phyloP scores from a whole-genome alignment of 306 rosid species.

The Gynostemma pentaphyllum region DNA sequence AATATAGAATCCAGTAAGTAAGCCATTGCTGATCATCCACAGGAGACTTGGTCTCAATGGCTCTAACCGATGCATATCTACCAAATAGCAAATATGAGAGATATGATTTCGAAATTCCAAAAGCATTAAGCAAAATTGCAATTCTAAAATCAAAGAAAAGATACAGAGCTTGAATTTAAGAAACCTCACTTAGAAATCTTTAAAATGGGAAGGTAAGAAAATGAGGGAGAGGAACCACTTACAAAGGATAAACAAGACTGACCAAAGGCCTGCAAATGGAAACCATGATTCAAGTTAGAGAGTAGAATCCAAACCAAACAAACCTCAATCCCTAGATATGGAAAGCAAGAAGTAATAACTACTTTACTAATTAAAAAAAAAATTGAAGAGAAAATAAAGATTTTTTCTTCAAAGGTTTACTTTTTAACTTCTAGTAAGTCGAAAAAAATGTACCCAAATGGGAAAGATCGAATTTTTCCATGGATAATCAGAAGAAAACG shows the following conservation, averaged over 20 bases:
- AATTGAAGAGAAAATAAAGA: too few relatives aligned
- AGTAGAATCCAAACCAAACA: background rate
- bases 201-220: background rate
- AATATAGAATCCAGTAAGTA: slow-evolving; percentile 91
- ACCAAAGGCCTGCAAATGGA: slow-evolving; percentile 73
- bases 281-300: slow-evolving; percentile 15
- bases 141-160: too few relatives aligned
- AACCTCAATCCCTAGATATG: too few relatives aligned
- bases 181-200: background rate
- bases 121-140: too few relatives aligned
- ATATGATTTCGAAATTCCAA: slow-evolving; percentile 7
- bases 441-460: background rate
- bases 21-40: slow-evolving; percentile 96
- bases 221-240: slow-evolving; percentile 24
- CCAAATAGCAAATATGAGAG: slow-evolving; percentile 10
- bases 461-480: background rate
- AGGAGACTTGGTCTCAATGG: slow-evolving; percentile 78
- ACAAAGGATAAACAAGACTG: slow-evolving; percentile 95
- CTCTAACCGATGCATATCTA: slow-evolving; percentile 87
- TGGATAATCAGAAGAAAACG: background rate
- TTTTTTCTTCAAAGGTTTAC: background rate
- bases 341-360: too few relatives aligned
- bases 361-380: too few relatives aligned
- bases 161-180: background rate
- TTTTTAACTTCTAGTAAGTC: background rate